Evolutionary conservation across 192 early-diverging fungal genomes (phyloP).

Genomic region (Podila epicladia): DNA sequence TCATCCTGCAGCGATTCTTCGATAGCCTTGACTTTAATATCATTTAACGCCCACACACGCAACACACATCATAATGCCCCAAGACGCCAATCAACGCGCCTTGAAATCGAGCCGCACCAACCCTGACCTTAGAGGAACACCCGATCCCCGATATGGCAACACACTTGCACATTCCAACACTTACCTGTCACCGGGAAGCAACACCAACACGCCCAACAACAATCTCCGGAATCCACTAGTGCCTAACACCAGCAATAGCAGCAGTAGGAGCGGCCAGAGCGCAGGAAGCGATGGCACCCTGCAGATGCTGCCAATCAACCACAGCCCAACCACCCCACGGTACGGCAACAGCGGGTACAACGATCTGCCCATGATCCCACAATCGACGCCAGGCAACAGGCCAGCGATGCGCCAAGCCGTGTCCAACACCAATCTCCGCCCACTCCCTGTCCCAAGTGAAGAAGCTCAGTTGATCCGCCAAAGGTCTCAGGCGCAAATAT

Average conservation of each 20-base stretch:
- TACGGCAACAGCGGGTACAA: not conserved
- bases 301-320: conserved; percentile 23
- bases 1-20: no score
- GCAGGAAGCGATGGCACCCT: conserved; percentile 14
- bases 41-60: no score
- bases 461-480: conserved; percentile 41
- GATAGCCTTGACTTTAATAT: no score
- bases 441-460: conserved; percentile 29
- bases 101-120: not conserved
- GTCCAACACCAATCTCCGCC: conserved; percentile 19
- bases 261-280: conserved; percentile 1
- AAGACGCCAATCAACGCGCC: no score
- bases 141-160: not conserved
- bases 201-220: conserved; percentile 2
- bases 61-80: no score
- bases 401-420: conserved; percentile 2
- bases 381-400: not conserved
- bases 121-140: not conserved
- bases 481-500: conserved; percentile 42
- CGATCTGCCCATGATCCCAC: not conserved
- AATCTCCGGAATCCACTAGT: conserved; percentile 11
- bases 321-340: conserved; percentile 16
- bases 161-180: conserved; percentile 10
- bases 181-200: conserved; percentile 14
- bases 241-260: conserved; percentile 7